Evolutionary conservation across 163 green algal species (phyloP), one percentile per base, ranked within the genome.

Genomic region (Smithsoniella earleae): DNA sequence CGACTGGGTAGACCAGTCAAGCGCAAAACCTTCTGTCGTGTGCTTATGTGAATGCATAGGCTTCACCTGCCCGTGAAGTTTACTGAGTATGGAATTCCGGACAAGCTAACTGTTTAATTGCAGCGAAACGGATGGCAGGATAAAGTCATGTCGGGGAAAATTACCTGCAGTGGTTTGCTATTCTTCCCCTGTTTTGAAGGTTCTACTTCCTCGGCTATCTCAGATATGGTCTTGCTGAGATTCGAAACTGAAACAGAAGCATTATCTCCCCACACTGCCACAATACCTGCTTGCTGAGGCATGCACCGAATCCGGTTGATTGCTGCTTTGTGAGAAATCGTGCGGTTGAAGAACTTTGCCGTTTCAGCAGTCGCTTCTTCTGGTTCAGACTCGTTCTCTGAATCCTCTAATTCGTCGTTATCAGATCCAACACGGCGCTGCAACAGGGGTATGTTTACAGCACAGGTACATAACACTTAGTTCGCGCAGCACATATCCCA

Each of bases 261-360:
- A n/a, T 78, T 91, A 62, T 98, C 93, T 0, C 77, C 81, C 90
- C 90, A 98, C 4, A 92, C 85, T 18, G 94, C 94, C 20, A 93
- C 78, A 3, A 98, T 46, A 34, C 81, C 80, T 16, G 89, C 84
- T 76, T 88, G 79, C 84, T 96, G 92, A 20, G 86, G 90, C 83
- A 93, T 92, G 38, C 74, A 75, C 20, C 94, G 88, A 10, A 97
- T 66, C 4, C 94, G 85, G 83, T 99, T 99, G 69, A 97, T 83
- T 2, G 86, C 88, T 25, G 89, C 88, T 5, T 73, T 69, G 75
- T 96, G 87, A 13, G 77, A 69, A 30, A 96, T 74, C 62, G 81
- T 83, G 27, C 79, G 76, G 22, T 79, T 52, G 74, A 88, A 81
- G 66, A 89, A 74, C 45, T 78, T 62, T n/a, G 83, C 80, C 36